These are phyloP conservation scores for Mycena belliarum DNA, from an alignment of 768 basidiomycete genomes.

Conservation along the genomic window DNA sequence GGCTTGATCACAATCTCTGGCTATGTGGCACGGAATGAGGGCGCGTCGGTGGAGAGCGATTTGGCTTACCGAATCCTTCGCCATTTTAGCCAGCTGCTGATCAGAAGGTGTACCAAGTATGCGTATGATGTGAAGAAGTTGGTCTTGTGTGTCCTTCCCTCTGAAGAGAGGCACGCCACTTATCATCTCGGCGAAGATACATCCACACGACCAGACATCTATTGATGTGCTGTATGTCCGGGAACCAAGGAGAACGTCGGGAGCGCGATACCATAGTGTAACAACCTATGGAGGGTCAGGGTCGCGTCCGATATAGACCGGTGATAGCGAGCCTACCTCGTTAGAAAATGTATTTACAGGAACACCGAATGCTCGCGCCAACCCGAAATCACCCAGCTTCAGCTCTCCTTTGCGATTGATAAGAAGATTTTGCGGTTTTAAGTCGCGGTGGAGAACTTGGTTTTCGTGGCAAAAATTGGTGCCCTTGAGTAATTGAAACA, in stretches of 20 bases:
- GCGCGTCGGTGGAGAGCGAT: neutral
- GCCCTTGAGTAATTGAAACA: slow-evolving; percentile 96
- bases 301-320: neutral
- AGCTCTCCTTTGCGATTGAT: slow-evolving; percentile 97
- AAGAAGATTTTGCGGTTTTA: slow-evolving; percentile 97
- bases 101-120: slow-evolving; percentile 96
- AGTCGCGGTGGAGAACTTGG: slow-evolving; percentile 93
- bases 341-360: slow-evolving; percentile 99
- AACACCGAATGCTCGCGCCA: slow-evolving; percentile 96
- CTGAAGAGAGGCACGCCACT: slow-evolving; percentile 84
- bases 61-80: slow-evolving; percentile 77
- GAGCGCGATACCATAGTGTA: slow-evolving; percentile 97
- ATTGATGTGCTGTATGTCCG: slow-evolving; percentile 98
- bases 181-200: slow-evolving; percentile 99
- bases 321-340: slow-evolving; percentile 49
- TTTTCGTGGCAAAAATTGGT: slow-evolving; percentile 99
- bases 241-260: slow-evolving; percentile 95
- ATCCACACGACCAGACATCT: slow-evolving; percentile 98
- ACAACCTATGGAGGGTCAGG: slow-evolving; percentile 67
- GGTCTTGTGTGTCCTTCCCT: slow-evolving; percentile 96
- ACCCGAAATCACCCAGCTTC: slow-evolving; percentile 96
- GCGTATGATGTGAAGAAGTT: slow-evolving; percentile 96
- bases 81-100: slow-evolving; percentile 83
- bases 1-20: slow-evolving; percentile 83
- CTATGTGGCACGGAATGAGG: slow-evolving; percentile 34